Base-by-base conservation (phyloP, 202 grass and related monocot species). In the Setaria viridis region DNA sequence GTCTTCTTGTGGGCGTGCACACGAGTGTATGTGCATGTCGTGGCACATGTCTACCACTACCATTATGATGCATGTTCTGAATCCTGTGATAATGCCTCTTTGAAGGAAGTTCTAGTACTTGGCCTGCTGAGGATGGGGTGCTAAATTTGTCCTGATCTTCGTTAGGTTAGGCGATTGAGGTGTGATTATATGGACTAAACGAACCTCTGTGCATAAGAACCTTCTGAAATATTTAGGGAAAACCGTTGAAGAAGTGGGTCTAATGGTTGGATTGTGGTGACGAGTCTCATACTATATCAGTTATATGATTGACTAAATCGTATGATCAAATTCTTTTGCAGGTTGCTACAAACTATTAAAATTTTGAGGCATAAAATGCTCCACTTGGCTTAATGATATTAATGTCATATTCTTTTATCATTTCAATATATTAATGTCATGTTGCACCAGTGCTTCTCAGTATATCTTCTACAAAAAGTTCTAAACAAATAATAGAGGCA, bases 1-100 rank as follows among this genome's bases (percentile, higher is more conserved):
- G 77, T 81, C 70, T 72, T 65, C 82, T 41, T 71, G 89, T 59
- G 85, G 56, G 72, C 72, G 76, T 88, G 89, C 82, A 48, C 85
- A 91, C 81, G 85, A 91, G 81, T 84, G 89, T 63, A 48, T 74
- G 85, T 66, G 77, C 85, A 78, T 88, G 81, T 91, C 58, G 58
- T 65, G 79, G 82, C 85, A 88, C 77, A 72, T 88, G 77, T 32
- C 77, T 72, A 73, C 56, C 78, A 91, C 77, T 48, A 82, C 53
- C 39, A 41, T 41, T 41, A 41, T 41, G 32, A 78, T 65, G 82
- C 85, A 91, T 57, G 85, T 78, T 85, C 82, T 85, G 58, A 67
- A 72, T 84, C 71, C 77, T 88, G 63, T 39, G 47, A 66, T 81
- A 50, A 50, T 91, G 39, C 70, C 85, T 25, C 76, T 35, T 73